Conservation (phyloP, 2,329 filamentous ascomycete genomes). For the Aureobasidium sp. region DNA sequence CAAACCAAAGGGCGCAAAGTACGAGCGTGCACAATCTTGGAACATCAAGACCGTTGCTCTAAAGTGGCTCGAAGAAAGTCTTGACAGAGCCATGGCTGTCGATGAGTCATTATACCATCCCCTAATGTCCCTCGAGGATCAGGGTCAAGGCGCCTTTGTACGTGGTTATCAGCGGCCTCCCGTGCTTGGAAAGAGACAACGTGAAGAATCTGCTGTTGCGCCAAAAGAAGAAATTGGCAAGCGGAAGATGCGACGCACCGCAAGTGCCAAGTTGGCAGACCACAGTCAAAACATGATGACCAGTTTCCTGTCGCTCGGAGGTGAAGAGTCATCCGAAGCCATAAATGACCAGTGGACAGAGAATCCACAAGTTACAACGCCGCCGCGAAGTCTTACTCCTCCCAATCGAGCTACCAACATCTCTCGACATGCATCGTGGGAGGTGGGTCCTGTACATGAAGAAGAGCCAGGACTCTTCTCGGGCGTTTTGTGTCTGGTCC, state of each 20-base stretch:
- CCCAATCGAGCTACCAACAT: background rate
- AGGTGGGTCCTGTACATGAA: background rate
- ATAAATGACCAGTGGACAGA: slow-evolving; percentile 8
- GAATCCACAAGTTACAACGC: background rate
- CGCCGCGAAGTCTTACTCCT: background rate
- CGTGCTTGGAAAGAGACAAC: slow-evolving; percentile 47
- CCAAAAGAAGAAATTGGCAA: slow-evolving; percentile 46
- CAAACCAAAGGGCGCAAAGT: slow-evolving; percentile 78
- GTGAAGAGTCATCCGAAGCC: background rate
- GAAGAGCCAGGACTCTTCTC: slow-evolving; percentile 21
- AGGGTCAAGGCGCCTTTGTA: slow-evolving; percentile 64
- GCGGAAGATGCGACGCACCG: slow-evolving; percentile 77
- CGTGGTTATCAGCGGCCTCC: background rate
- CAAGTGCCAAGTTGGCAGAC: slow-evolving; percentile 71
- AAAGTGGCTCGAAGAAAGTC: slow-evolving; percentile 78
- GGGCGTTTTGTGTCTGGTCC: slow-evolving; percentile 16
- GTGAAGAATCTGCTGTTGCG: slow-evolving; percentile 14
- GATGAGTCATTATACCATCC: slow-evolving; percentile 83
- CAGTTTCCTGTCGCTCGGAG: slow-evolving; percentile 55
- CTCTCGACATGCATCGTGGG: background rate
- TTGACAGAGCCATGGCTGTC: slow-evolving; percentile 80
- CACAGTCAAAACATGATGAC: slow-evolving; percentile 85
- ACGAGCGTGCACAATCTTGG: slow-evolving; percentile 79
- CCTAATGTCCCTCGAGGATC: slow-evolving; percentile 55
- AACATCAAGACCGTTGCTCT: slow-evolving; percentile 67